phyloP scores from a whole-genome alignment of 2,329 filamentous ascomycete genomes.

The Cladophialophora yegresii region DNA sequence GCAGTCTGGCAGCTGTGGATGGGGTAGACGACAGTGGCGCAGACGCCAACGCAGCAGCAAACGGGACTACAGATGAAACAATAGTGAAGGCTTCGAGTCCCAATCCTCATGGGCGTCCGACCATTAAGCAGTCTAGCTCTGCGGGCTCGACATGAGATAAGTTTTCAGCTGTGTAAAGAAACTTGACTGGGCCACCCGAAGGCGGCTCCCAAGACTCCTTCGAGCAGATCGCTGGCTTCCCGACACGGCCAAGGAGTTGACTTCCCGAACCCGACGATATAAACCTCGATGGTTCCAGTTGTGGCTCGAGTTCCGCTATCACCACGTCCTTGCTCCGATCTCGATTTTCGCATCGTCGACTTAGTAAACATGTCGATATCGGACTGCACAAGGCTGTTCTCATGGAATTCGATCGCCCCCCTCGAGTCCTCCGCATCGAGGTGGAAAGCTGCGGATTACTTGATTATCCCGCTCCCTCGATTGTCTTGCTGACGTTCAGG shows the following conservation, averaged over 20 bases:
- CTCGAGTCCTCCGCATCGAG: background rate
- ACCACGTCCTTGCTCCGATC: background rate
- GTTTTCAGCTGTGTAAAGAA: background rate
- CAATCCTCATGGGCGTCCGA: background rate
- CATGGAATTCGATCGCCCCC: background rate
- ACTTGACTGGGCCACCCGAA: background rate
- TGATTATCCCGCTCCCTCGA: background rate
- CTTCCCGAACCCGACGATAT: background rate
- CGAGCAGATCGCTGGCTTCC: background rate
- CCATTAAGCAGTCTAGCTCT: slow-evolving; percentile 1
- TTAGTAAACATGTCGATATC: background rate
- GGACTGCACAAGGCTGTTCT: background rate
- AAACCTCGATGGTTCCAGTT: background rate
- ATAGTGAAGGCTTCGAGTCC: background rate
- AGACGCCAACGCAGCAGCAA: background rate
- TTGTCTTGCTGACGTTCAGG: background rate
- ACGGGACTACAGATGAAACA: background rate
- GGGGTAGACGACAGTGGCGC: background rate
- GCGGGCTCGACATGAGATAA: slow-evolving; percentile 1
- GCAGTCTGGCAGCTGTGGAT: background rate
- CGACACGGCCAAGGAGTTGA: background rate
- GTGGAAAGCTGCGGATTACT: background rate
- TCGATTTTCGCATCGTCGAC: background rate
- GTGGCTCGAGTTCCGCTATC: background rate
- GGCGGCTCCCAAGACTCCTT: background rate